Conservation (phyloP, 306 rosid genomes). For the Glycine latifolia region DNA sequence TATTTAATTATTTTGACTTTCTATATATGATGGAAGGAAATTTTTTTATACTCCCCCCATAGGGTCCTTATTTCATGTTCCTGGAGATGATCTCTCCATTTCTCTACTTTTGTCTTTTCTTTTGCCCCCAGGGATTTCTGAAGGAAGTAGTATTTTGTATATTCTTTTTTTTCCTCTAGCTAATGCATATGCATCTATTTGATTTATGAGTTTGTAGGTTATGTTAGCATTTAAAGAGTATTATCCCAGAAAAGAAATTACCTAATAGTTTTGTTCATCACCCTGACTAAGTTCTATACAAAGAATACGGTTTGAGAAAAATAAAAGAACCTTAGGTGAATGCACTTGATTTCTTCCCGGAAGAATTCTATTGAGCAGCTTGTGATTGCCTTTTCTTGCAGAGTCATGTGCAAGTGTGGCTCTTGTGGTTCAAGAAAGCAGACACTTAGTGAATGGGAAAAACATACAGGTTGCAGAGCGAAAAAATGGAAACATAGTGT, state of each 20-base stretch:
- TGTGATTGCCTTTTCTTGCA: slow-evolving; percentile 55
- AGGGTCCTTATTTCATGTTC: slow-evolving; percentile 29
- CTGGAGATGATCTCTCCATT: slow-evolving; percentile 24
- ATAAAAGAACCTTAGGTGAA: slow-evolving; percentile 3
- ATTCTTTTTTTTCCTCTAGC: not conserved
- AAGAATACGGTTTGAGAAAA: slow-evolving; percentile 1
- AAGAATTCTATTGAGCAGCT: slow-evolving; percentile 43
- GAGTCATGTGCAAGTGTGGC: slow-evolving; percentile 83
- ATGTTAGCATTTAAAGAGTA: slow-evolving; percentile 5
- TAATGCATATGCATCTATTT: slow-evolving; percentile 1
- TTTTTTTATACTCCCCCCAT: not conserved
- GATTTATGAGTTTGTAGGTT: slow-evolving; percentile 7
- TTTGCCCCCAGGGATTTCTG: slow-evolving; percentile 14
- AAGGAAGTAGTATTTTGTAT: not conserved
- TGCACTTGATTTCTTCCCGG: slow-evolving; percentile 7
- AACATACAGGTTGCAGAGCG: slow-evolving; percentile 93
- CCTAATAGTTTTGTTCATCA: slow-evolving; percentile 25
- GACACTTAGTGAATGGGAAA: slow-evolving; percentile 93
- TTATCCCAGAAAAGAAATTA: slow-evolving; percentile 22
- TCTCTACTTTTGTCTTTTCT: not conserved
- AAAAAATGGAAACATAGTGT: slow-evolving; percentile 98
- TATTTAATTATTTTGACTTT: slow-evolving; percentile 7
- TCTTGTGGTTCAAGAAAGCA: slow-evolving; percentile 84
- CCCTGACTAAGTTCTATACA: slow-evolving; percentile 21
- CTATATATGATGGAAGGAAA: slow-evolving; percentile 5